These are phyloP conservation scores for Ophiostoma montium DNA, from an alignment of 2,329 filamentous ascomycete species.

Conservation along the genomic window DNA sequence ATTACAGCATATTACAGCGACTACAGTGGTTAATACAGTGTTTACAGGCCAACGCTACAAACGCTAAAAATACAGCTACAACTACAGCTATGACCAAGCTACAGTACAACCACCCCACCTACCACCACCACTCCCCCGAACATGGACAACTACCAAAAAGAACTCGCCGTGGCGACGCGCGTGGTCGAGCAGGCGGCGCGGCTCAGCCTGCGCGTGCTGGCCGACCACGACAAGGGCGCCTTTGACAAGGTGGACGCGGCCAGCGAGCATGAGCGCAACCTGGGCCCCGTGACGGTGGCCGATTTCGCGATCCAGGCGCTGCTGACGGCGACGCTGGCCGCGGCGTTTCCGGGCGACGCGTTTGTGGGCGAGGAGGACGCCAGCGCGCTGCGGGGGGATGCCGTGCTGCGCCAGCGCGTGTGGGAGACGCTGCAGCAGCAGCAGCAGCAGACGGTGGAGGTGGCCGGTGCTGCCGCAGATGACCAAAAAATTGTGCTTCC, in stretches of 20 bases:
- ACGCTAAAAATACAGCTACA: no score
- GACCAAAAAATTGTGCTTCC: conserved; percentile 21
- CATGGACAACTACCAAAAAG: conserved; percentile 23
- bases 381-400: conserved; percentile 29
- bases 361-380: conserved; percentile 45
- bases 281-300: conserved; percentile 43
- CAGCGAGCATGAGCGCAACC: conserved; percentile 32
- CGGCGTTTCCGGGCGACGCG: conserved; percentile 34
- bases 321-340: conserved; percentile 34
- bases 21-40: no score
- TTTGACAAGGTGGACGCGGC: conserved; percentile 16
- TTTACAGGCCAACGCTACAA: no score
- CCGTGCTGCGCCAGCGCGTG: conserved; percentile 30
- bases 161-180: conserved; percentile 29
- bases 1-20: no score
- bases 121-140: not conserved
- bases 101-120: no score
- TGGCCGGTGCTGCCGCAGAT: conserved; percentile 16
- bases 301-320: conserved; percentile 47
- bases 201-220: conserved; percentile 35
- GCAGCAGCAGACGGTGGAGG: no score
- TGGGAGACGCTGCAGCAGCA: conserved; percentile 30
- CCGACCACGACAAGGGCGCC: conserved; percentile 32
- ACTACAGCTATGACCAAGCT: no score
- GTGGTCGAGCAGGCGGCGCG: conserved; percentile 31